Evolutionary conservation across 495 filamentous ascomycete genomes (phyloP).

Genomic region (Podospora comata): DNA sequence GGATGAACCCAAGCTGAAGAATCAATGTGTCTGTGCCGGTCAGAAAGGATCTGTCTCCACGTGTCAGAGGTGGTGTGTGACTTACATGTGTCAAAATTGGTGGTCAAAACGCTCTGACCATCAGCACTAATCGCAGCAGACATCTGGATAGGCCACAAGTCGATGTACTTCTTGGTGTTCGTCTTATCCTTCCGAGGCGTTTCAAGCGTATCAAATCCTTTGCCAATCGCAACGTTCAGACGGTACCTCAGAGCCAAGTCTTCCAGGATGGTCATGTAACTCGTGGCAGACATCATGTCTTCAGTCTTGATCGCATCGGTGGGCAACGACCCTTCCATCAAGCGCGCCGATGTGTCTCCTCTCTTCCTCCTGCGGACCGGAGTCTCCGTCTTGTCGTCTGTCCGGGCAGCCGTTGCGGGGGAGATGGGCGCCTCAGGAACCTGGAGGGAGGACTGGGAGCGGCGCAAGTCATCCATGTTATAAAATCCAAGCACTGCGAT

Average conservation of each 20-base stretch:
- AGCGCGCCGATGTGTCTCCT: constrained; percentile 44
- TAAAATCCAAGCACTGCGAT: constrained; percentile 75
- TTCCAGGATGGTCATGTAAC: constrained; percentile 80
- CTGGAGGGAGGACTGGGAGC: constrained; percentile 38
- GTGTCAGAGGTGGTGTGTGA: background rate
- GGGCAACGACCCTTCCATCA: constrained; percentile 53
- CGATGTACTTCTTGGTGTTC: constrained; percentile 74
- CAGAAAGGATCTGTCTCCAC: constrained; percentile 9
- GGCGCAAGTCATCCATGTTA: constrained; percentile 69
- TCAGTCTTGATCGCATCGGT: constrained; percentile 59
- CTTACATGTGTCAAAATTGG: constrained; percentile 83
- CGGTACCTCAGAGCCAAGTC: constrained; percentile 74
- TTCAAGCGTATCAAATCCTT: constrained; percentile 75
- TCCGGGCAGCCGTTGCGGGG: constrained; percentile 23
- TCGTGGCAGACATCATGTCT: constrained; percentile 59
- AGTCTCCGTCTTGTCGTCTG: constrained; percentile 18
- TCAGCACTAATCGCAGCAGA: constrained; percentile 71
- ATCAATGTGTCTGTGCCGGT: constrained; percentile 65
- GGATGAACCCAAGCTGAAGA: constrained; percentile 78
- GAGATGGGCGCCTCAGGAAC: constrained; percentile 34
- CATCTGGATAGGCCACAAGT: constrained; percentile 84
- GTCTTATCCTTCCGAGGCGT: constrained; percentile 56
- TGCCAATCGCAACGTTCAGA: constrained; percentile 82
- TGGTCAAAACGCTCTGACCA: constrained; percentile 69
- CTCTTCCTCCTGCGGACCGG: constrained; percentile 33